These are phyloP conservation scores for Schizochytrium sp. DNA, from an alignment of 108 stramenopile genomes.

Conservation along the genomic window DNA sequence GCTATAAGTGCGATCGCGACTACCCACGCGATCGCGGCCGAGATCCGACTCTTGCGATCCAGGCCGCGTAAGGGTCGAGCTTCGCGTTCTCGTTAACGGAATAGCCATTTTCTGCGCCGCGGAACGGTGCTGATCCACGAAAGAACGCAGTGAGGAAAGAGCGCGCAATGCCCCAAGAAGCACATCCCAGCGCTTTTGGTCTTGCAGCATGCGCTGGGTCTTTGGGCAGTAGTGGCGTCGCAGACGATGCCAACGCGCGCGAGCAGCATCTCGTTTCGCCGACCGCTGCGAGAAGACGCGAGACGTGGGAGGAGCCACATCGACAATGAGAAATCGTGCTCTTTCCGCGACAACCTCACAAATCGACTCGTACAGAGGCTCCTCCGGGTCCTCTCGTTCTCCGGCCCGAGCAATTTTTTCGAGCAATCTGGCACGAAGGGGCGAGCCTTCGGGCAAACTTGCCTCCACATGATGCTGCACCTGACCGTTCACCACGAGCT, in stretches of 20 bases:
- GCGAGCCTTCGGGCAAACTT: not conserved
- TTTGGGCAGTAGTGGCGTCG: not conserved
- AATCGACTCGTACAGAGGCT: not conserved
- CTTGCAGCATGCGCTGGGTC: slow-evolving; percentile 5
- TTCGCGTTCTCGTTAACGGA: not conserved
- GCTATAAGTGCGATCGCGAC: not conserved
- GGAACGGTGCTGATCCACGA: not conserved
- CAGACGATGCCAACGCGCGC: not conserved
- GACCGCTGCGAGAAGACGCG: not conserved
- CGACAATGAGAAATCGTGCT: not conserved
- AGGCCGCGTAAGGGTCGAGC: not conserved
- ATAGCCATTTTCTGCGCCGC: not conserved
- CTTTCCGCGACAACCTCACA: not conserved
- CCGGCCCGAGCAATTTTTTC: not conserved
- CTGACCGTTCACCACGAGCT: slow-evolving; percentile 14
- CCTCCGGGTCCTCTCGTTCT: not conserved
- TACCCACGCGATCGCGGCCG: not conserved
- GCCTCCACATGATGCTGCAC: not conserved
- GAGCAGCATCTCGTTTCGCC: not conserved
- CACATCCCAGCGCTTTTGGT: not conserved
- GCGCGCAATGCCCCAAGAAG: not conserved
- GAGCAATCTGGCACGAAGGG: not conserved
- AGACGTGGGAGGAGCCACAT: not conserved
- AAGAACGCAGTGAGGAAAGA: not conserved
- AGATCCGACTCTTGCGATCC: not conserved